A percentile compares a stretch with the other conserved stretches of the same genome.
Conservation (phyloP, 192 early-diverging fungal species). For the Linnemannia zychae region DNA sequence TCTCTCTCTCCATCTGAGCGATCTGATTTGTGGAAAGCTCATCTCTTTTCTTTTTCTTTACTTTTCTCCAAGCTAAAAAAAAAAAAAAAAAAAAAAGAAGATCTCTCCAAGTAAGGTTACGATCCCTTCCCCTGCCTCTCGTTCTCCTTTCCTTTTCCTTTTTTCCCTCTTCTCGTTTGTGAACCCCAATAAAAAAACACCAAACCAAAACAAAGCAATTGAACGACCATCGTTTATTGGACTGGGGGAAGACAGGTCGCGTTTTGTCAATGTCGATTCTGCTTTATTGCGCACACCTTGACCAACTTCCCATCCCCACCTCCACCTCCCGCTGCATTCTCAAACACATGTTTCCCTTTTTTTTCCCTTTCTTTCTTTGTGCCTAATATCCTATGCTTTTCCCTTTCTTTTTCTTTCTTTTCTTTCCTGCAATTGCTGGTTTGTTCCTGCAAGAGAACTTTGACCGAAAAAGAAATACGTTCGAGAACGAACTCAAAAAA, state of each 20-base stretch:
- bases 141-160: background rate
- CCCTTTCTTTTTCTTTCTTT: background rate
- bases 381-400: background rate
- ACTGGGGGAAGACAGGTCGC: no score
- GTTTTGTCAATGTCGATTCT: background rate
- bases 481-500: conserved; percentile 7
- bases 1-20: background rate
- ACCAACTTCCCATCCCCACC: background rate
- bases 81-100: background rate
- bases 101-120: background rate
- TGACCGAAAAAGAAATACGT: background rate
- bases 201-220: background rate
- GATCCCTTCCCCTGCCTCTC: background rate
- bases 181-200: background rate
- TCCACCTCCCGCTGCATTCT: background rate
- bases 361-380: background rate
- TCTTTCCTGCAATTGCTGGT: background rate
- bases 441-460: background rate
- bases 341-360: background rate
- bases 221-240: background rate
- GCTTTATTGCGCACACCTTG: background rate
- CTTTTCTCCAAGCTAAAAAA: background rate
- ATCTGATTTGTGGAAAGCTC: conserved; percentile 5
- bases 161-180: background rate
- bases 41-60: background rate